Percentiles rank a stretch among this genome's conserved stretches.
phyloP scores from a whole-genome alignment of 2,329 filamentous ascomycete species.

The Colletotrichum echinochloae region DNA sequence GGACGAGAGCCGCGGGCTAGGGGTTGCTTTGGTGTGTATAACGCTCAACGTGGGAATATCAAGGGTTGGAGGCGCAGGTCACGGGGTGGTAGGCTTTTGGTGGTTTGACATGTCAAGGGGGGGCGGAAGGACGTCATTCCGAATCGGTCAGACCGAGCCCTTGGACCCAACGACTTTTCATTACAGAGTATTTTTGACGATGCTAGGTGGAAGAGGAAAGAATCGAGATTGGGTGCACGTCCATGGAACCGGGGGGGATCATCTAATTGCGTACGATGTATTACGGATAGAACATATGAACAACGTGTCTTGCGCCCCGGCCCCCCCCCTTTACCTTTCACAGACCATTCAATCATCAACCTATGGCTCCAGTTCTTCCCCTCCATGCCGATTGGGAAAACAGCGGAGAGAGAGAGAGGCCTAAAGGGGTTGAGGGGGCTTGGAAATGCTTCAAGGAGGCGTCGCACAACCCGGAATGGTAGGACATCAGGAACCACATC shows the following conservation, averaged over 20 bases:
- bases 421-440: background rate
- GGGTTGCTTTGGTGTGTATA: background rate
- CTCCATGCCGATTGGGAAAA: background rate
- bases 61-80: too few relatives aligned
- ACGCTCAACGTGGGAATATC: too few relatives aligned
- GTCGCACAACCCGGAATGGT: background rate
- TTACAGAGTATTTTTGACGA: background rate
- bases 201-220: background rate
- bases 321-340: background rate
- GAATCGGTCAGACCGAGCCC: background rate
- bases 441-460: background rate
- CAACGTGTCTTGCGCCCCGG: background rate
- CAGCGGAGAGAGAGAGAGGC: background rate
- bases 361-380: background rate
- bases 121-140: background rate
- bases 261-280: background rate
- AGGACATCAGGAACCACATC: background rate
- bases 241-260: background rate
- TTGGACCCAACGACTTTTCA: background rate
- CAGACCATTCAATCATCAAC: slow-evolving; percentile 12
- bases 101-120: background rate
- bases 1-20: too few relatives aligned
- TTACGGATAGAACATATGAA: background rate
- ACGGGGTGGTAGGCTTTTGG: background rate
- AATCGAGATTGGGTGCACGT: background rate